Evolutionary conservation across 495 filamentous ascomycete genomes (phyloP), one percentile per base, ranked within the genome.

Genomic region (Aspergillus coremiiformis): DNA sequence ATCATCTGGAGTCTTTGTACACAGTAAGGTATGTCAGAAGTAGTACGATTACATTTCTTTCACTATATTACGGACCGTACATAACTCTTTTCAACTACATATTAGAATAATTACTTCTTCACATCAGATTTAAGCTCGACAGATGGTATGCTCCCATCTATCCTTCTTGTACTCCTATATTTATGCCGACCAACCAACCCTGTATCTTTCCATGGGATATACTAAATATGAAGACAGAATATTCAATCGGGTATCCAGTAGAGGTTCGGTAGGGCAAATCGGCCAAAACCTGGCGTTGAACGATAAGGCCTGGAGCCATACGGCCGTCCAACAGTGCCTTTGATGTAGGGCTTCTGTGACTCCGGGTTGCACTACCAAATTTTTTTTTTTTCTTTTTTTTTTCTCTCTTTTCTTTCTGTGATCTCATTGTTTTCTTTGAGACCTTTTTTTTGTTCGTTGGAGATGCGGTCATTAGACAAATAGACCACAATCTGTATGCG

Each of bases 191-290:
- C 37, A 19, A 41, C 19, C 37, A 2, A 7, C 37, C 19, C 44
- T 49, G 52, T 47, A 45, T 48, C 39, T 47, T 50, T 35, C 37
- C 37, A 41, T 41, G 7, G 1, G 37, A 12, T 41, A 41, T 41
- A 41, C 19, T 41, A 41, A 52, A 45, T 52, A 55, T 49, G 42
- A 49, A 55, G 49, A 48, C 49, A 39, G 49, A 47, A 59, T 46
- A 53, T 52, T 55, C 62, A 64, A 72, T 65, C 60, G 67, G 69
- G 67, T 72, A 69, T 72, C 66, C 69, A 68, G 64, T 66, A 67
- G 57, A 47, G 30, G 49, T 53, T 35, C 55, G 30, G 53, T 44
- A 44, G 47, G 58, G 56, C 51, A 44, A 52, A 21, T 27, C 57
- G 46, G 49, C 51, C 54, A 48, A 63, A 59, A 54, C 57, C 58